A percentile compares a stretch with the other conserved stretches of the same genome.
These are phyloP conservation scores for Blastobotrys illinoisensis DNA, from an alignment of 1,139 yeast genomes.

Conservation along the genomic window DNA sequence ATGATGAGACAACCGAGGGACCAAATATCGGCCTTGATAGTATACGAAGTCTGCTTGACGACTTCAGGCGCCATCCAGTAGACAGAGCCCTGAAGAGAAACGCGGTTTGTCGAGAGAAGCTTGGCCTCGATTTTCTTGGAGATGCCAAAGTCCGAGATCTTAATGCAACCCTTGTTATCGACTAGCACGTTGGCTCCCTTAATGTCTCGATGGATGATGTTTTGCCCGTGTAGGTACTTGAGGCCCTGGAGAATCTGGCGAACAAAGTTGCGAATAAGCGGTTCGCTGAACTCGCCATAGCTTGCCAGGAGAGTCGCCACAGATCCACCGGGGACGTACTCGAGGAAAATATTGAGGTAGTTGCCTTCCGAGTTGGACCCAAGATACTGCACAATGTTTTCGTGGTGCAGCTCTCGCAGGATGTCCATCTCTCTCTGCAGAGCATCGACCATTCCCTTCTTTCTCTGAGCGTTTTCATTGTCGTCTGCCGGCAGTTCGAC, in stretches of 20 bases:
- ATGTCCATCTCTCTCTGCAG: slow-evolving; percentile 78
- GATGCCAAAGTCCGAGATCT: slow-evolving; percentile 91
- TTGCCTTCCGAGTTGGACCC: slow-evolving; percentile 73
- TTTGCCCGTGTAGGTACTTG: slow-evolving; percentile 71
- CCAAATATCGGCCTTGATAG: slow-evolving; percentile 93
- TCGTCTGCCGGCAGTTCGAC: slow-evolving; percentile 55
- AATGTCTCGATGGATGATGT: slow-evolving; percentile 85
- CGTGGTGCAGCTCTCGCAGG: slow-evolving; percentile 77
- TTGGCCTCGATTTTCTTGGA: slow-evolving; percentile 61
- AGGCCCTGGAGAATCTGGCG: slow-evolving; percentile 81
- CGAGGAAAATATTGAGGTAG: slow-evolving; percentile 75
- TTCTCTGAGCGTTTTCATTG: slow-evolving; percentile 38
- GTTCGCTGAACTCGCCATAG: slow-evolving; percentile 91
- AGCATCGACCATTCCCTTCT: slow-evolving; percentile 72
- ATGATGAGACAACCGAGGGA: slow-evolving; percentile 86
- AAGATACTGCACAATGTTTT: slow-evolving; percentile 82
- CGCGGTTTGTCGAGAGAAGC: slow-evolving; percentile 49
- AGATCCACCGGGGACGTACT: slow-evolving; percentile 96
- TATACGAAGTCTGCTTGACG: slow-evolving; percentile 83
- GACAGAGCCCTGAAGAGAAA: slow-evolving; percentile 87
- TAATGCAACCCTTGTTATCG: slow-evolving; percentile 85
- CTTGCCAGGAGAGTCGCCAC: slow-evolving; percentile 78
- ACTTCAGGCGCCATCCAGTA: slow-evolving; percentile 99
- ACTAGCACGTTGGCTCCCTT: slow-evolving; percentile 90
- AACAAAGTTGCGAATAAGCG: slow-evolving; percentile 74